Evolutionary conservation across 1,139 yeast species (phyloP).

Genomic region (Yamadazyma dushanensis): DNA sequence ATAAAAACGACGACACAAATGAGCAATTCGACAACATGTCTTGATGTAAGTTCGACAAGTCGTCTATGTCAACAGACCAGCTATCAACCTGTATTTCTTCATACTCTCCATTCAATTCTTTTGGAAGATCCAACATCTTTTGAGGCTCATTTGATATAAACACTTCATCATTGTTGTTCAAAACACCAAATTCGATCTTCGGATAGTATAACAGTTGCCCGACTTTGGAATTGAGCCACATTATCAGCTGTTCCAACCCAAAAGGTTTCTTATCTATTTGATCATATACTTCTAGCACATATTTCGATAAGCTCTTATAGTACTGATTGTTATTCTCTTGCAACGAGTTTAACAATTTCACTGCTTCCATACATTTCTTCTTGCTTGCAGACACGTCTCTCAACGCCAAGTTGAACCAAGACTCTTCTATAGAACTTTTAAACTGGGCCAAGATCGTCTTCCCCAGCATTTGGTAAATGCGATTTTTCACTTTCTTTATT

Average conservation of each 20-base stretch:
- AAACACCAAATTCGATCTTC: slow-evolving; percentile 18
- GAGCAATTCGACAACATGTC: slow-evolving; percentile 73
- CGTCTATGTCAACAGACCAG: slow-evolving; percentile 20
- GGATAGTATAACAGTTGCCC: slow-evolving; percentile 38
- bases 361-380: slow-evolving; percentile 22
- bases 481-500: too few relatives aligned
- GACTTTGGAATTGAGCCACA: slow-evolving; percentile 48
- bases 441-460: slow-evolving; percentile 1
- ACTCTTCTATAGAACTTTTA: slow-evolving; percentile 1
- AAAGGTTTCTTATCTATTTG: slow-evolving; percentile 5
- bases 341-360: slow-evolving; percentile 26
- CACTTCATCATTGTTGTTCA: slow-evolving; percentile 5
- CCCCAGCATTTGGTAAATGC: neutral
- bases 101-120: slow-evolving; percentile 17
- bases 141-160: slow-evolving; percentile 10
- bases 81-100: slow-evolving; percentile 14
- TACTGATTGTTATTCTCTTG: slow-evolving; percentile 12
- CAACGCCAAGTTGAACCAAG: slow-evolving; percentile 9
- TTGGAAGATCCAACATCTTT: slow-evolving; percentile 20
- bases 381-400: slow-evolving; percentile 18
- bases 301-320: slow-evolving; percentile 9
- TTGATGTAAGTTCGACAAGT: slow-evolving; percentile 40
- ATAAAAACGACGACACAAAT: slow-evolving; percentile 64
- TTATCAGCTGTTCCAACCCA: slow-evolving; percentile 23
- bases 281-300: slow-evolving; percentile 24